These are phyloP conservation scores for Candida odintsovae DNA, from an alignment of 805 yeast genomes.

Conservation along the genomic window DNA sequence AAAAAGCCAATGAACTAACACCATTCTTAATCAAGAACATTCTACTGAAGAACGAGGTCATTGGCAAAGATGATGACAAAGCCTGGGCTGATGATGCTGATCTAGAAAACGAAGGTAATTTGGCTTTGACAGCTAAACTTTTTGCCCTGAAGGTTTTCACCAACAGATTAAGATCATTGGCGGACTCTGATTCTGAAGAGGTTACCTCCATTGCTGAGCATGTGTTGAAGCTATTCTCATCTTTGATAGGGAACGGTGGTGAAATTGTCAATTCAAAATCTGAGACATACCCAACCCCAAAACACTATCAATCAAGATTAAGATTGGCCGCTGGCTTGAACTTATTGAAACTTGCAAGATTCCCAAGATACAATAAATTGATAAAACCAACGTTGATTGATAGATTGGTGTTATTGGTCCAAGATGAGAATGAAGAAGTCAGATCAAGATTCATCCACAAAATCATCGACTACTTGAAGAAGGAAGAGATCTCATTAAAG, in stretches of 20 bases:
- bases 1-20: constrained; percentile 52
- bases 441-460: constrained; percentile 45
- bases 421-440: constrained; percentile 59
- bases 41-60: constrained; percentile 44
- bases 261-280: constrained; percentile 51
- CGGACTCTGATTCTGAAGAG: constrained; percentile 26
- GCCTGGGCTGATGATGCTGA: constrained; percentile 44
- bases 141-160: constrained; percentile 50
- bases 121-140: constrained; percentile 41
- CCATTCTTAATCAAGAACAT: constrained; percentile 55
- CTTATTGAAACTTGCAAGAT: constrained; percentile 58
- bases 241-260: constrained; percentile 71
- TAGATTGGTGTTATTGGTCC: constrained; percentile 51
- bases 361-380: constrained; percentile 43
- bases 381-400: constrained; percentile 48
- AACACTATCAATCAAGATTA: constrained; percentile 49
- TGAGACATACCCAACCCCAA: constrained; percentile 55
- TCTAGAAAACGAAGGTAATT: constrained; percentile 28
- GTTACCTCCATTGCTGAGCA: constrained; percentile 48
- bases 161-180: constrained; percentile 44
- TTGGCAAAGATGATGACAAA: constrained; percentile 27
- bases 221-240: constrained; percentile 58
- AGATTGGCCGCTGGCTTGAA: constrained; percentile 64
- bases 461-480: constrained; percentile 46
- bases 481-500: constrained; percentile 51